Evolutionary conservation across 345 rosid genomes (phyloP), one percentile per base, ranked within the genome.

Genomic region (Rhizophora apiculata): DNA sequence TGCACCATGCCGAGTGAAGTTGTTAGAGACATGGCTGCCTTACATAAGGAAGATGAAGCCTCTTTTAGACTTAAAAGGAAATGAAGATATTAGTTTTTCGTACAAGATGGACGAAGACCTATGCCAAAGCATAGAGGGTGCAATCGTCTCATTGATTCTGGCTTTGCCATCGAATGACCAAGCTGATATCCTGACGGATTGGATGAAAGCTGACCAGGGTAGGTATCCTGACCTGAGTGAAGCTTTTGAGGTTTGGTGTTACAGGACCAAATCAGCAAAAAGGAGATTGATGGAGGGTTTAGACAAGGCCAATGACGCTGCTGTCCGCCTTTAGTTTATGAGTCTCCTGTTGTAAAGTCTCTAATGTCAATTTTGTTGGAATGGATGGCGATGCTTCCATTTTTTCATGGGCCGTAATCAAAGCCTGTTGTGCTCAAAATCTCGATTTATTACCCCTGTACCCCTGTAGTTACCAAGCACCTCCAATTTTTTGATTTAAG

Each of bases 241-340:
- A 80, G 99, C 96, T 0, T 95, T 95, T 36, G 99, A 95, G 73
- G 83, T 95, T 69, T 91, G 99, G 97, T 89, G 96, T 73, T 91
- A 87, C 74, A 85, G 99, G 83, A 88, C 85, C 74, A 95, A 95
- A 79, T 91, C 99, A 27, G 96, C 99, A 51, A 91, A 86, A 87
- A 86, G 97, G 87, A 87, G 96, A 78, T 73, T 93, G 80, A 59
- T 82, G 71, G 89, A 87, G 51, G 90, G 85, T 62, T 78, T 79
- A 79, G 83, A 82, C 69, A 64, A 81, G 67, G 63, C 76, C 68
- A 78, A 64, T 55, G 72, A 81, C 24, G 46, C 79, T 49, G 58
- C 81, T 1, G 59, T 76, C 65, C 68, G 74, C 78, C 83, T 79
- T 37, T 82, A 74, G 80, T 74, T 54, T 55, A 60, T 68, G 56